Evolutionary conservation across 768 basidiomycete species (phyloP), one percentile per base, ranked within the genome.

Genomic region (Tricholoma furcatifolium): DNA sequence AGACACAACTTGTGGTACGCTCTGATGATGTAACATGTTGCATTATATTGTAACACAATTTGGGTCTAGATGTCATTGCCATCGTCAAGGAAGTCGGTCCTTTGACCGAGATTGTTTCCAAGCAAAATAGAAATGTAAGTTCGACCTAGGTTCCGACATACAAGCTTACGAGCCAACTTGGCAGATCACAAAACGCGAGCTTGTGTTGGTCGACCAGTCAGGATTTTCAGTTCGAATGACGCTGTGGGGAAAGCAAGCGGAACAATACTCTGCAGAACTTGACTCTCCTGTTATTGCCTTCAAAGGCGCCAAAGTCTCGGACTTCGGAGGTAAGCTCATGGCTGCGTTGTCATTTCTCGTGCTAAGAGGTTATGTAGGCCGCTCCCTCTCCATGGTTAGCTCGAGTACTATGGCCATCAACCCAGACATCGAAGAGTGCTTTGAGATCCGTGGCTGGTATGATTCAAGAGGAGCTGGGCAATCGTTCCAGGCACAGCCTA

Each of bases 211-310:
- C 11, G 96, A 99, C 66, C 81, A 80, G 55, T 87, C 92, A 6
- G 80, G 80, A 32, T 91, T 74, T 62, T 82, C 85, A 14, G 85
- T 92, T 36, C 82, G 92, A 31, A 66, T 98, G 58, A 99, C 96
- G 3, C 74, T 98, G 27, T 99, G 96, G 97, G 97, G 96, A 20
- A 93, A 89, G 67, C 89, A 92, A 67, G 96, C 96, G 0, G 93
- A 98, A 66, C 79, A 80, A 36, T 98, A 84, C 66, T 67, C 69
- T n/a, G 71, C 77, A 5, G 71, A 74, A 43, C 40, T 41, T 17
- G 74, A 78, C 10, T 76, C 76, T 45, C 83, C 91, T 8, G 85
- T 98, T 27, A 79, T 95, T 58, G 96, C 96, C 4, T 91, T 95
- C 80, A 97, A 95, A 70, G 88, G 91, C 20, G 91, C 93, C 58